Evolutionary conservation across 2,329 filamentous ascomycete genomes (phyloP), one percentile per base, ranked within the genome.

Genomic region (Daldinia sp.): DNA sequence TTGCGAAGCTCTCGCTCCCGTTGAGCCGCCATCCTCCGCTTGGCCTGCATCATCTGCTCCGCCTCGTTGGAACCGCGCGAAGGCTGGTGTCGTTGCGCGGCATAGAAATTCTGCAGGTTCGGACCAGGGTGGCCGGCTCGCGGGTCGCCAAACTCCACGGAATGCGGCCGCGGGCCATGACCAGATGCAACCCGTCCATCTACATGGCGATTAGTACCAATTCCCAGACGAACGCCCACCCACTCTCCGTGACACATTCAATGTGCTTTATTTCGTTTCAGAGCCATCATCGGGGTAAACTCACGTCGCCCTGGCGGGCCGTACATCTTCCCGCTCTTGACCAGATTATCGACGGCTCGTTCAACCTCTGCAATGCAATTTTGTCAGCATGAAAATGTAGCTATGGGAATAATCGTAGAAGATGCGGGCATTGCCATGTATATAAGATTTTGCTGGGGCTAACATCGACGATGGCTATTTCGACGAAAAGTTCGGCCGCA

Each of bases 1-100:
- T 98, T 99, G 83, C 96, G 93, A 82, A 99, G 91, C 86, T 99
- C 96, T 83, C 95, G 93, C 87, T 99, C 96, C 83, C 96, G 93
- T 85, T 98, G 96, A 81, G 96, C 96, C 79, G 96, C 96, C 93
- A 98, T 97, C 87, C 95, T 92, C 86, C 96, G 93, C 89, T 98
- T 98, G 78, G 94, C 94, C 89, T 98, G 96, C 88, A 97, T 93
- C 90, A 98, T 93, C 85, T 98, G 94, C 85, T 98, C 96, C 82
- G 94, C 93, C 85, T 98, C 96, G 86, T 88, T 90, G 78, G 88
- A 89, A 88, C 94, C 83, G 87, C 93, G 84, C 86, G 93, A 85
- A 86, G 88, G 89, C 83, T 95, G 93, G 83, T 97, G 96, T 79
- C 95, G 92, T 84, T 98, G 96, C 76, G 90, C 90, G 79, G 94